Evolutionary conservation across 208 protist species (phyloP), one percentile per base, ranked within the genome.

Genomic region (Acanthamoeba triangularis): DNA sequence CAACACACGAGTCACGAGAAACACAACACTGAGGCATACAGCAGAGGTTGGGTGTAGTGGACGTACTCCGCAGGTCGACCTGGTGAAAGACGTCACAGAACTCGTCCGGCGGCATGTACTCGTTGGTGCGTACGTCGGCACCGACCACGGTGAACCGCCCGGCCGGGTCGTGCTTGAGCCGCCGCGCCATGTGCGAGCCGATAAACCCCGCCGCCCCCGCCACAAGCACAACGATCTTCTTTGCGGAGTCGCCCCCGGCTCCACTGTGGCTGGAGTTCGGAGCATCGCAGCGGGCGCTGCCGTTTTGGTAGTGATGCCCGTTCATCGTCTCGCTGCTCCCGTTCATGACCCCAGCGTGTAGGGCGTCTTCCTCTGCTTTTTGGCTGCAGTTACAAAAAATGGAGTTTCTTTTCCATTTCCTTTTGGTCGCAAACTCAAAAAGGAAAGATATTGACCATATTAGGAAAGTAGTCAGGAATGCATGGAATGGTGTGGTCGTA

Each of bases 141-240:
- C 63, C 96, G 6, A 97, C 84, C 4, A 99, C 98, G 23, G 52
- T 90, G 72, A 98, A 84, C 18, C 85, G n/a, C 4, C 44, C 37
- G 16, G 74, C 30, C 5, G 98, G 98, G 30, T 98, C 96, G 20
- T 95, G 80, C 82, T 98, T 97, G n/a, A 99, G 95, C 28, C 95
- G 91, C 33, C 96, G 93, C 0, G 95, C 97, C 33, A 98, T 95
- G 85, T 99, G 98, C 11, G 97, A 97, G 54, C 98, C 98, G 54
- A 99, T 99, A 96, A 99, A 99, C 33, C 98, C 98, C 18, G 94
- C 98, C 8, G 96, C 98, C 67, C 98, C 98, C 56, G 93, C 94
- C 33, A 98, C 91, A 47, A 90, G 82, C 30, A 97, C 93, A 0
- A 37, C 44, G 14, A 92, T 92, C 76, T 85, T 85, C 28, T 49